phyloP scores from a whole-genome alignment of 805 yeast genomes.

The Suhomyces kilbournensis region DNA sequence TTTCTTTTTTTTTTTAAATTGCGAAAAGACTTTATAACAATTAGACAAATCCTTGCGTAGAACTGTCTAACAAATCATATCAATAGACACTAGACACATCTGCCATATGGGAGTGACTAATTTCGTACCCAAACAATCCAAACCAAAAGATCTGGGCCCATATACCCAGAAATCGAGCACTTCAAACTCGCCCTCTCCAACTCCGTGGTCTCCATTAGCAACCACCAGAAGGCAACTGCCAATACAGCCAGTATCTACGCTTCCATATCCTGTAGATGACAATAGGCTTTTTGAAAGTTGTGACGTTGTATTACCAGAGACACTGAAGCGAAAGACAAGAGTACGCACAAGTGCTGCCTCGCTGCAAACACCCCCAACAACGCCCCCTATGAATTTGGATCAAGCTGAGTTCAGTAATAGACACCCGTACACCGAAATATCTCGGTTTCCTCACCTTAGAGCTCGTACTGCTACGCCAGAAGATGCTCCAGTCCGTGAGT shows the following conservation, averaged over 20 bases:
- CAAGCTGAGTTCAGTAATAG: not conserved
- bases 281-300: not conserved
- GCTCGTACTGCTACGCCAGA: not conserved
- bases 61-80: not conserved
- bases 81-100: not conserved
- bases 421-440: not conserved
- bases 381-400: not conserved
- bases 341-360: not conserved
- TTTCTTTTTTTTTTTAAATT: not conserved
- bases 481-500: not conserved
- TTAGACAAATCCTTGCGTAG: not conserved
- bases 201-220: not conserved
- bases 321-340: not conserved
- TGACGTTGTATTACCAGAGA: not conserved
- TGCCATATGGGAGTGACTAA: constrained; percentile 1
- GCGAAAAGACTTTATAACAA: not conserved
- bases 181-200: not conserved
- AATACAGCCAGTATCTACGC: not conserved
- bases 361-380: not conserved
- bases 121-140: not conserved
- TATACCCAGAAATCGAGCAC: not conserved
- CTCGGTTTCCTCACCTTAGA: not conserved
- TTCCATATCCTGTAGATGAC: constrained; percentile 1
- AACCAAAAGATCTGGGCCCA: not conserved
- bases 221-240: not conserved